Percentiles rank a stretch among this genome's conserved stretches.
Evolutionary conservation across 768 basidiomycete species (phyloP).

Genomic region (Boletus sp.): DNA sequence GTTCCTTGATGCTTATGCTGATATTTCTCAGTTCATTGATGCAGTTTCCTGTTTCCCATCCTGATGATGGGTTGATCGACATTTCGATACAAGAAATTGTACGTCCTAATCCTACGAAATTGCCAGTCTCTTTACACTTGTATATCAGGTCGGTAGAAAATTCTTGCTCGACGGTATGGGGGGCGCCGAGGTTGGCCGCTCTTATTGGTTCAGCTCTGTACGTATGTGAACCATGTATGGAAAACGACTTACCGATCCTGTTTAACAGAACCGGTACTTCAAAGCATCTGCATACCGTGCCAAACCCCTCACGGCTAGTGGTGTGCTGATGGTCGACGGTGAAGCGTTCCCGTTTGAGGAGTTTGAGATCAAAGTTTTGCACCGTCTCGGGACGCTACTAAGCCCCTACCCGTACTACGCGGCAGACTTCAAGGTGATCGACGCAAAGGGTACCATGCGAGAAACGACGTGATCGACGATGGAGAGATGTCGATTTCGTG

Average conservation of each 20-base stretch:
- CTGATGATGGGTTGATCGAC: constrained; percentile 78
- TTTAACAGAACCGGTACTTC: constrained; percentile 59
- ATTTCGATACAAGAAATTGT: constrained; percentile 65
- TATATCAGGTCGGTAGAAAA: constrained; percentile 36
- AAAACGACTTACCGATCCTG: constrained; percentile 8
- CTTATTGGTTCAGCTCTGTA: constrained; percentile 63
- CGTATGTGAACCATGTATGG: constrained; percentile 15
- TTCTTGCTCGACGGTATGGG: constrained; percentile 54
- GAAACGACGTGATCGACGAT: constrained; percentile 2
- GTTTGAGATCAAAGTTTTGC: constrained; percentile 75
- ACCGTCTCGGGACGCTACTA: constrained; percentile 61
- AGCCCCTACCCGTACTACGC: constrained; percentile 58
- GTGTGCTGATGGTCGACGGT: constrained; percentile 72
- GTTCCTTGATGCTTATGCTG: background rate
- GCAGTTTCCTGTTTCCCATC: constrained; percentile 81
- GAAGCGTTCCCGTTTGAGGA: constrained; percentile 73
- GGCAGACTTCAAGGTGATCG: constrained; percentile 44
- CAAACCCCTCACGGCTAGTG: constrained; percentile 53
- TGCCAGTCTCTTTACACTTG: background rate
- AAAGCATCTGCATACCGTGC: constrained; percentile 75
- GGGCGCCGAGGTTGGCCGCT: constrained; percentile 59
- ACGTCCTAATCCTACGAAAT: constrained; percentile 15
- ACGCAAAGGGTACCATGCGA: constrained; percentile 24
- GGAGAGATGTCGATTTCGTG: background rate
- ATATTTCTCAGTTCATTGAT: constrained; percentile 56